phyloP scores from a whole-genome alignment of 345 rosid genomes.

The Hibiscus trionum region DNA sequence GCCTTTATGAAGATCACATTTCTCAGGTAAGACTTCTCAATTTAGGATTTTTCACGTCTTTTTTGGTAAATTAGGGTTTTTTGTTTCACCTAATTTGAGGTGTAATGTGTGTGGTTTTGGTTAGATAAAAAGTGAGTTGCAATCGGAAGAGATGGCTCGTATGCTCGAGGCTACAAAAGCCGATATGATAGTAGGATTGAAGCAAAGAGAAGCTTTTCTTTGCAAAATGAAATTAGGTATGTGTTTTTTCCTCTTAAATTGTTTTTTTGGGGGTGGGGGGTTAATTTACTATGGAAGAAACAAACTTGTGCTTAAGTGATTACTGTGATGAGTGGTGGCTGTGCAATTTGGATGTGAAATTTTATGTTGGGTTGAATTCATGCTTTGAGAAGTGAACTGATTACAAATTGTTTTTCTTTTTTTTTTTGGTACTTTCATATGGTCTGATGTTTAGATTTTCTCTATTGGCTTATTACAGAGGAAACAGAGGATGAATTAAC shows the following conservation, averaged over 20 bases:
- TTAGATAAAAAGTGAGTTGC: conserved; percentile 38
- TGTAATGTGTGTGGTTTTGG: neutral
- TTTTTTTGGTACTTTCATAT: neutral
- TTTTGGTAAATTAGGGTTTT: conserved; percentile 4
- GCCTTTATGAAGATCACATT: conserved; percentile 40
- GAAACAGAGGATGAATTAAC: conserved; percentile 48
- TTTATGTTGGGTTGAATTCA: neutral
- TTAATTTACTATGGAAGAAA: neutral
- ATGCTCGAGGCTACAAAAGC: conserved; percentile 41
- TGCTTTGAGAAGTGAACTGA: neutral
- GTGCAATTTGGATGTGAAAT: neutral
- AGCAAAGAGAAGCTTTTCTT: conserved; percentile 44
- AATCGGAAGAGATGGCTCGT: conserved; percentile 39
- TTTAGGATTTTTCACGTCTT: conserved; percentile 28
- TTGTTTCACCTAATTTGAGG: neutral
- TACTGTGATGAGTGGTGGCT: neutral
- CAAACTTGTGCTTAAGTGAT: neutral
- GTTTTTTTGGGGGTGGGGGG: neutral
- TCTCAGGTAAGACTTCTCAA: conserved; percentile 35
- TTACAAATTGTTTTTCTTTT: neutral
- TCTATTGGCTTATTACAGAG: conserved; percentile 35
- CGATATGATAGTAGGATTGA: conserved; percentile 51
- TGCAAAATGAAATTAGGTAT: conserved; percentile 44
- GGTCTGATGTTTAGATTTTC: neutral
- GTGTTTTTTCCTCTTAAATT: conserved; percentile 9